phyloP scores from a whole-genome alignment of 1,284 basidiomycete species.

The Tetrapyrgos nigripes region DNA sequence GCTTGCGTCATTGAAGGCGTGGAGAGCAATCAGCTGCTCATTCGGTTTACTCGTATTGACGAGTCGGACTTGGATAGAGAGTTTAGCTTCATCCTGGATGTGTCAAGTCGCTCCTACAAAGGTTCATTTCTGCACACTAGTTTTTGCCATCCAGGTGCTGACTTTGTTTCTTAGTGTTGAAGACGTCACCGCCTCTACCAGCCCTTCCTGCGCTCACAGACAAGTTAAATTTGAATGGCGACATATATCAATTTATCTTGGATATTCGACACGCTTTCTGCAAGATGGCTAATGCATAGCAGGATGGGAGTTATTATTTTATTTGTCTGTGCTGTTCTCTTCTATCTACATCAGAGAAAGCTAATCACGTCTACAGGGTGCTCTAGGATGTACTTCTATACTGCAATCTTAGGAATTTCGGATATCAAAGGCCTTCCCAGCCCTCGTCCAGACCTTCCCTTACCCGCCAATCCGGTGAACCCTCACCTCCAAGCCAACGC shows the following conservation, averaged over 20 bases:
- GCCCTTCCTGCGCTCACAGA: conserved; percentile 68
- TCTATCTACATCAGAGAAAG: background rate
- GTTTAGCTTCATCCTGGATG: conserved; percentile 79
- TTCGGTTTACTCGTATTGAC: conserved; percentile 77
- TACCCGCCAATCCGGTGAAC: conserved; percentile 55
- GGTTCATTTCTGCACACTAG: conserved; percentile 48
- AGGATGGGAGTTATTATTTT: background rate
- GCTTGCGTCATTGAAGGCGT: conserved; percentile 79
- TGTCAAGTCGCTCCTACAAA: conserved; percentile 66
- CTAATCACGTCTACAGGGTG: no score
- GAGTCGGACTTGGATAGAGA: conserved; percentile 62
- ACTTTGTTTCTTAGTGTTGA: conserved; percentile 55
- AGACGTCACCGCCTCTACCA: conserved; percentile 69
- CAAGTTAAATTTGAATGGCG: conserved; percentile 64
- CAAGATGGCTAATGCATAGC: conserved; percentile 26
- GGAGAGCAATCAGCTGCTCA: conserved; percentile 70
- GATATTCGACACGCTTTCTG: conserved; percentile 45
- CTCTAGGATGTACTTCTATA: background rate
- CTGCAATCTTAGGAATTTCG: background rate
- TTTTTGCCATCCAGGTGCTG: background rate
- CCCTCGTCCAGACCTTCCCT: conserved; percentile 61
- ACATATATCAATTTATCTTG: conserved; percentile 70
- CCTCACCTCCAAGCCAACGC: conserved; percentile 60
- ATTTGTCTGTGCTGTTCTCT: background rate
- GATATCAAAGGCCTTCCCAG: conserved; percentile 48